Percentiles rank a stretch among this genome's conserved stretches.
Evolutionary conservation across 179 eudicot species (phyloP).

Genomic region (Kewa caespitosa): DNA sequence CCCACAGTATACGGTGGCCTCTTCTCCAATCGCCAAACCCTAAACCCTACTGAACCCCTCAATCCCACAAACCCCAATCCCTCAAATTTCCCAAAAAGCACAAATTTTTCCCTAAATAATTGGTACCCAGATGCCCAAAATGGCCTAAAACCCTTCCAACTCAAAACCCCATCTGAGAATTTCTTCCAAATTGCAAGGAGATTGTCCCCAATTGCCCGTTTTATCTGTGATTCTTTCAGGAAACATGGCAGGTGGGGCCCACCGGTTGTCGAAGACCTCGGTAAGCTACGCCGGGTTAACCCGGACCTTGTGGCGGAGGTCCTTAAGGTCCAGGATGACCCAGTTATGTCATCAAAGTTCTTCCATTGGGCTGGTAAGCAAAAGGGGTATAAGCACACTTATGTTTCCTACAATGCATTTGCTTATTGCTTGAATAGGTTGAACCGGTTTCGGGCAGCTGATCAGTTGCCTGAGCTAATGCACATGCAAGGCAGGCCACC

Average conservation of each 20-base stretch:
- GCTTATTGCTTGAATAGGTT: slow-evolving; percentile 73
- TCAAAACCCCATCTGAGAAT: slow-evolving; percentile 45
- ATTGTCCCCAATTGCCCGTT: slow-evolving; percentile 83
- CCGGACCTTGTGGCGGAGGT: slow-evolving; percentile 84
- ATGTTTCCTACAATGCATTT: slow-evolving; percentile 78
- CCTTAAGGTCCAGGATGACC: slow-evolving; percentile 63
- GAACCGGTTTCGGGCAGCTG: slow-evolving; percentile 76
- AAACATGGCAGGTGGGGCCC: slow-evolving; percentile 73
- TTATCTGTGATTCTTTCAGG: slow-evolving; percentile 79
- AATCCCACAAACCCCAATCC: slow-evolving; percentile 26
- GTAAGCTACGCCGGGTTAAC: slow-evolving; percentile 72
- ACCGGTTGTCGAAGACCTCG: slow-evolving; percentile 54
- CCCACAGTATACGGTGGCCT: slow-evolving; percentile 86
- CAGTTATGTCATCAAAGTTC: slow-evolving; percentile 64
- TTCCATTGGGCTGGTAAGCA: slow-evolving; percentile 98
- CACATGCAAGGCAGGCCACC: slow-evolving; percentile 84
- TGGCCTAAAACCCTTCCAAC: slow-evolving; percentile 12
- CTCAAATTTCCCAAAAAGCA: slow-evolving; percentile 32
- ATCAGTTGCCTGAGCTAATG: slow-evolving; percentile 93
- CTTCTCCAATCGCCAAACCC: slow-evolving; percentile 76
- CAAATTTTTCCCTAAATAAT: slow-evolving; percentile 48
- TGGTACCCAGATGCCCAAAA: slow-evolving; percentile 63
- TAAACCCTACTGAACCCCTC: slow-evolving; percentile 40
- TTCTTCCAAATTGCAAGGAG: slow-evolving; percentile 55
- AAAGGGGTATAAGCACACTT: slow-evolving; percentile 84